Conservation (phyloP, 495 filamentous ascomycete genomes). For the Ascobolus immersus region DNA sequence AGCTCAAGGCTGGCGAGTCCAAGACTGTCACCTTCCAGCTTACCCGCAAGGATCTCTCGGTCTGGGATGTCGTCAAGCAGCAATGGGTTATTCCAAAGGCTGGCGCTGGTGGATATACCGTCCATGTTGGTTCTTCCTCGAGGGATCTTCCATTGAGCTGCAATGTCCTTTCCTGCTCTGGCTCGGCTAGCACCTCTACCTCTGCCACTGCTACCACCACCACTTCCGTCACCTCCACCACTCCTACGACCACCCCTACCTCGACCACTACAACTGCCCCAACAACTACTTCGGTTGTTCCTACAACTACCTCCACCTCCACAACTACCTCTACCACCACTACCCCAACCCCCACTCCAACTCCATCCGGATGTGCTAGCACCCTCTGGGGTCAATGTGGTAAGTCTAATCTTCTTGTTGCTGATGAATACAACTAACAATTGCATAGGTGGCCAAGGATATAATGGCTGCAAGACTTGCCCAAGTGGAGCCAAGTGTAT, state of each 20-base stretch:
- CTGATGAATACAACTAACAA: neutral
- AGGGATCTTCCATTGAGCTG: conserved; percentile 31
- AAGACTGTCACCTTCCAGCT: conserved; percentile 28
- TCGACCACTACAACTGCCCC: neutral
- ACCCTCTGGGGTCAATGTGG: conserved; percentile 7
- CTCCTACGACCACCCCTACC: neutral
- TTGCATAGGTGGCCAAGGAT: conserved; percentile 1
- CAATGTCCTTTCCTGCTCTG: conserved; percentile 5
- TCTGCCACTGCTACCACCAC: neutral
- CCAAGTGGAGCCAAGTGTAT: conserved; percentile 4
- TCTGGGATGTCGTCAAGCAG: conserved; percentile 45
- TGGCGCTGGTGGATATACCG: conserved; percentile 14
- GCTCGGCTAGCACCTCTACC: conserved; percentile 1
- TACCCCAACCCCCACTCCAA: conserved; percentile 2
- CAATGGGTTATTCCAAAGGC: conserved; percentile 34
- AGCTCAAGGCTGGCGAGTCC: conserved; percentile 25
- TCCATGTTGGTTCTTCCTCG: conserved; percentile 37
- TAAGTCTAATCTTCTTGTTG: no score
- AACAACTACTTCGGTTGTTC: neutral
- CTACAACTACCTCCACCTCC: neutral
- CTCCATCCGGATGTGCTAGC: no score
- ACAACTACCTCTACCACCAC: conserved; percentile 1
- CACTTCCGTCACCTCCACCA: neutral
- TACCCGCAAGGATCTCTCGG: conserved; percentile 40
- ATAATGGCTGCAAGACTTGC: conserved; percentile 6